Percentiles rank a stretch among this genome's conserved stretches.
These are phyloP conservation scores for Candolleomyces efflorescens DNA, from an alignment of 768 basidiomycete genomes.

Conservation along the genomic window DNA sequence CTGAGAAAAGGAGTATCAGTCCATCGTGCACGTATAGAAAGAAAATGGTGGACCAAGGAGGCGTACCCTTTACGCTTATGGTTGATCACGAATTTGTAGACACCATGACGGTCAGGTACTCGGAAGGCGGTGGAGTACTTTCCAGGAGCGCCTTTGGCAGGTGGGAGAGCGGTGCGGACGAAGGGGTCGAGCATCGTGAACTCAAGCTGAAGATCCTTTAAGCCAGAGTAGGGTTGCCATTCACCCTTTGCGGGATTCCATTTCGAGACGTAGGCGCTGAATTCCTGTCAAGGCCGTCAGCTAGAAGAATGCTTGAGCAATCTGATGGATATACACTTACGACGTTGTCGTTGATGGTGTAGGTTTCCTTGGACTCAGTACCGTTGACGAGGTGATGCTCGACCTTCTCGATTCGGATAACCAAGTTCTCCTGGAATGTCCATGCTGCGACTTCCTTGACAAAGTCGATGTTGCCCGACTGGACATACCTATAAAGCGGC, in stretches of 20 bases:
- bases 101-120: conserved; percentile 93
- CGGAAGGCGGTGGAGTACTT: conserved; percentile 82
- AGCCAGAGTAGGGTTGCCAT: conserved; percentile 72
- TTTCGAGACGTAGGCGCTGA: conserved; percentile 66
- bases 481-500: conserved; percentile 39
- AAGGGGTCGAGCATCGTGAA: conserved; percentile 99
- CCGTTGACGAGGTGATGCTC: conserved; percentile 71
- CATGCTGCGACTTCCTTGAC: conserved; percentile 74
- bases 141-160: conserved; percentile 53
- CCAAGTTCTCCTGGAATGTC: conserved; percentile 86
- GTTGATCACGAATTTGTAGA: conserved; percentile 95
- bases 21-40: conserved; percentile 1
- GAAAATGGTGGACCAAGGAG: not conserved
- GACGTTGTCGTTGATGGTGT: conserved; percentile 84
- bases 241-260: conserved; percentile 48
- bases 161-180: conserved; percentile 71
- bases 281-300: conserved; percentile 21
- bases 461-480: conserved; percentile 75
- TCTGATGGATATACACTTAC: conserved; percentile 34
- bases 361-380: conserved; percentile 59
- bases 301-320: no score
- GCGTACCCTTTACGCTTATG: conserved; percentile 85
- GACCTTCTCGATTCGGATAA: conserved; percentile 71
- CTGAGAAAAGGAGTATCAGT: conserved; percentile 36
- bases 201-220: conserved; percentile 85